Evolutionary conservation across 352 stramenopile genomes (phyloP), one percentile per base, ranked within the genome.

Genomic region (Globisporangium polare): DNA sequence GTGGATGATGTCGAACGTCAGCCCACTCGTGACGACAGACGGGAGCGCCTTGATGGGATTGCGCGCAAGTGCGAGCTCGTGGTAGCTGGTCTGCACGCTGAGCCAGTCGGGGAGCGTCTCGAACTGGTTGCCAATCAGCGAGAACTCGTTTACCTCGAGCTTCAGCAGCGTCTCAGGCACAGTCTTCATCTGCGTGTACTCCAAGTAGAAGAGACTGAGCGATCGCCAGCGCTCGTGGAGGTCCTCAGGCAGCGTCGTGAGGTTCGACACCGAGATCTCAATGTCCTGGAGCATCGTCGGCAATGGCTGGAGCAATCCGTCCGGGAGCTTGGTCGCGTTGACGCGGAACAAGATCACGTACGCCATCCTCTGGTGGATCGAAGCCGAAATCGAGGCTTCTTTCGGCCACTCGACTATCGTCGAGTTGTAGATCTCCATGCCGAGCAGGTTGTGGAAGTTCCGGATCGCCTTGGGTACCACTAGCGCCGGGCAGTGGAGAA

Each of bases 351-450:
- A 45, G 13, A 72, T 58, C 15, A 68, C 27, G 41, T 69, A 78
- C 29, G 49, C 53, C 45, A 78, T 58, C 15, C 49, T 47, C 18
- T 58, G 49, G n/a, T 76, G 69, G 0, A 57, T 60, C 26, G 7
- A 22, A 1, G 53, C 42, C 0, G 61, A 60, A 35, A 75, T 58
- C 10, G 60, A 67, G 0, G 69, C 71, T 0, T 72, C 58, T 5
- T 12, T n/a, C 1, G 22, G 22, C 71, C 71, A 78, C 13, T 58
- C 39, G 13, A 43, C 37, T 26, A 78, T 37, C 42, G 71, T 76
- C 3, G 52, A 68, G 47, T 78, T 78, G 66, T 72, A 74, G 29
- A 76, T 60, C 27, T 78, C 68, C 41, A 78, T 42, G n/a, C 71
- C 68, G 2, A 78, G 45, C 0, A 78, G 46, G 15, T 76, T 74